Evolutionary conservation across 2,329 filamentous ascomycete species (phyloP), one percentile per base, ranked within the genome.

Genomic region (Talaromyces sp.): DNA sequence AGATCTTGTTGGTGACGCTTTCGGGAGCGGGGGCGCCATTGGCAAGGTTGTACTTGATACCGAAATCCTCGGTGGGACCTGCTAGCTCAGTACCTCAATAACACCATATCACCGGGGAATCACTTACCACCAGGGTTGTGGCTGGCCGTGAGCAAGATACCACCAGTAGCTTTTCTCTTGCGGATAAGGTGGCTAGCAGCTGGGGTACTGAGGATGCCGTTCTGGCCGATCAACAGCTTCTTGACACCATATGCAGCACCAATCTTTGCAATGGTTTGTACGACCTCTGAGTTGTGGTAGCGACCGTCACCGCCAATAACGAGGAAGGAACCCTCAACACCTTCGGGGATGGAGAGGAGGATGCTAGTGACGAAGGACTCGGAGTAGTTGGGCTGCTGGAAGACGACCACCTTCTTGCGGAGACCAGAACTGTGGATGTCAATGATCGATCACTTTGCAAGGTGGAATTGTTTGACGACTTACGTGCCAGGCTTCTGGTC

Each of bases 401-500:
- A 99, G 78, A 97, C 91, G 75, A 92, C 93, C 83, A 98, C 95
- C 88, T 96, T 98, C 84, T 99, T 99, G 70, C 95, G 93, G 80
- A 99, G 92, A 80, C 95, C 95, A 71, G 95, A 99, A 72, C 94
- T 98, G 74, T 65, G 68, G 56, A 67, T 27, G 7, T 50, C 41
- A 22, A 47, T 45, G 13, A 57, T 1, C 24, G 6, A 59, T 45
- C 39, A 49, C 3, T 3, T 5, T 6, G 24, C 6, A 45, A 9
- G 43, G 35, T 19, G 8, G 27, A 3, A n/a, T n/a, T 9, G n/a
- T 16, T 37, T 39, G 19, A 63, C 41, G 37, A 93, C 94, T 81
- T 88, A 97, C 94, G 94, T 98, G 87, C 94, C 94, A 70, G 94
- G 93, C 86, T 99, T 99, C 87, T 99, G 95, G 86, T 98, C 95